phyloP scores from a whole-genome alignment of 208 protist genomes.

The Trypanosomatidae sp. region DNA sequence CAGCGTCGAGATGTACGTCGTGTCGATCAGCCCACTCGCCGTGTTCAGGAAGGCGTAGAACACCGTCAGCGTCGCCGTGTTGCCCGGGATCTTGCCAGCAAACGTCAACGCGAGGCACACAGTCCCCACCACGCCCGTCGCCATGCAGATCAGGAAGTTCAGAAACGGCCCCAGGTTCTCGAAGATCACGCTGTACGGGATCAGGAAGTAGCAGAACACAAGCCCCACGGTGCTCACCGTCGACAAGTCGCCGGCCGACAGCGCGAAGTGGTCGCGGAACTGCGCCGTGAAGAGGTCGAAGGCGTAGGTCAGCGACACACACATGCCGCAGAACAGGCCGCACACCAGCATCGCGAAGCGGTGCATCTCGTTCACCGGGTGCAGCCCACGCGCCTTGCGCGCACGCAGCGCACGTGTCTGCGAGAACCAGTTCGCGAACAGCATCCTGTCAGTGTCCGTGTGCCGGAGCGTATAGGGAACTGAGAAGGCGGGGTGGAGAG shows the following conservation, averaged over 20 bases:
- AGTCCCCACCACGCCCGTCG: conserved; percentile 35
- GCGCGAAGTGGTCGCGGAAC: conserved; percentile 36
- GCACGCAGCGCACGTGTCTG: conserved; percentile 30
- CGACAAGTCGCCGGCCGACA: conserved; percentile 53
- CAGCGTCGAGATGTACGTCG: conserved; percentile 48
- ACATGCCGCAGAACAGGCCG: conserved; percentile 71
- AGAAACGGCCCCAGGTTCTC: conserved; percentile 62
- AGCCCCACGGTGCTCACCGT: conserved; percentile 70
- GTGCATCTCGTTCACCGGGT: conserved; percentile 50
- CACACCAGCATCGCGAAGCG: conserved; percentile 62
- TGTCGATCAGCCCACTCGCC: conserved; percentile 51
- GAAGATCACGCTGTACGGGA: conserved; percentile 67
- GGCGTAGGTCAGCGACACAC: conserved; percentile 60
- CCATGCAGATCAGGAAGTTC: conserved; percentile 33
- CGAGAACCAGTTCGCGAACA: too few species aligned
- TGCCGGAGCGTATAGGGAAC: too few species aligned
- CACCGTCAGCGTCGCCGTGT: conserved; percentile 44
- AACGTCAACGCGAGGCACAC: conserved; percentile 40
- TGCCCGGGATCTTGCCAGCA: conserved; percentile 41
- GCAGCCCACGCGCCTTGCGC: conserved; percentile 36
- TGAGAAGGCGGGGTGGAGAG: too few species aligned
- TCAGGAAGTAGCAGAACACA: conserved; percentile 68
- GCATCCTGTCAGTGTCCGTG: too few species aligned
- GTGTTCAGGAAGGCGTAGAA: conserved; percentile 69
- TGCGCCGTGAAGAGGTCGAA: conserved; percentile 67